Percentiles rank a stretch among this genome's conserved stretches.
These are phyloP conservation scores for Talaromyces trachyspermus DNA, from an alignment of 495 filamentous ascomycete species.

Conservation along the genomic window DNA sequence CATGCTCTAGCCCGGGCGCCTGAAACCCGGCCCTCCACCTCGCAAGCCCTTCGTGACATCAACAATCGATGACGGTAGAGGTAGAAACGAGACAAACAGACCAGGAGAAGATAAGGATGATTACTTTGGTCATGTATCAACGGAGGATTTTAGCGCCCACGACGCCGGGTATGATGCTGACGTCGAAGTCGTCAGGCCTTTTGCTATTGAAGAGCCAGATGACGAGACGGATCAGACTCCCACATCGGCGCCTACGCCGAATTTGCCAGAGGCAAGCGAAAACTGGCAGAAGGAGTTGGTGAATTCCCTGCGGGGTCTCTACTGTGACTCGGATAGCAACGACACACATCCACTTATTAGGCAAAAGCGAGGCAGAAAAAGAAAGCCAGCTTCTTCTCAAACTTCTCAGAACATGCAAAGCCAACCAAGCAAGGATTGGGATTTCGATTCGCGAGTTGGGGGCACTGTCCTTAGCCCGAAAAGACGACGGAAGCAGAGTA, in stretches of 20 bases:
- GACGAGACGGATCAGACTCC: constrained; percentile 19
- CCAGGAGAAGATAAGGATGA: background rate
- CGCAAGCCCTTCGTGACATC: background rate
- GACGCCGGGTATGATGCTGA: constrained; percentile 7
- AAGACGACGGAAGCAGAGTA: constrained; percentile 20
- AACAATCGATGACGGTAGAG: background rate
- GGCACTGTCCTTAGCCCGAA: constrained; percentile 17
- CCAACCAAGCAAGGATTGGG: background rate
- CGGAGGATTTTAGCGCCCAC: background rate
- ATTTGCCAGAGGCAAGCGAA: background rate
- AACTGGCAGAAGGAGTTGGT: constrained; percentile 29
- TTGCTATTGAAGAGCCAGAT: constrained; percentile 39
- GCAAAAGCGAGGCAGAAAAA: constrained; percentile 28
- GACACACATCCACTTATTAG: background rate
- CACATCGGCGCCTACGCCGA: constrained; percentile 8
- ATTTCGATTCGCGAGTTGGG: constrained; percentile 2
- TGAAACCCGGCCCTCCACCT: constrained; percentile 3
- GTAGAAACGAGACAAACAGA: background rate
- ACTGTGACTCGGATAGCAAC: constrained; percentile 17
- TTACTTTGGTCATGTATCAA: background rate
- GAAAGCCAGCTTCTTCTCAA: constrained; percentile 20
- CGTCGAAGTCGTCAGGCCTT: constrained; percentile 25
- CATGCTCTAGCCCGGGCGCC: constrained; percentile 3
- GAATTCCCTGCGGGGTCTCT: constrained; percentile 24
- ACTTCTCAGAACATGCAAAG: background rate